Percentiles rank a stretch among this genome's conserved stretches.
Evolutionary conservation across 805 yeast species (phyloP).

Genomic region (Starmera quercuum): DNA sequence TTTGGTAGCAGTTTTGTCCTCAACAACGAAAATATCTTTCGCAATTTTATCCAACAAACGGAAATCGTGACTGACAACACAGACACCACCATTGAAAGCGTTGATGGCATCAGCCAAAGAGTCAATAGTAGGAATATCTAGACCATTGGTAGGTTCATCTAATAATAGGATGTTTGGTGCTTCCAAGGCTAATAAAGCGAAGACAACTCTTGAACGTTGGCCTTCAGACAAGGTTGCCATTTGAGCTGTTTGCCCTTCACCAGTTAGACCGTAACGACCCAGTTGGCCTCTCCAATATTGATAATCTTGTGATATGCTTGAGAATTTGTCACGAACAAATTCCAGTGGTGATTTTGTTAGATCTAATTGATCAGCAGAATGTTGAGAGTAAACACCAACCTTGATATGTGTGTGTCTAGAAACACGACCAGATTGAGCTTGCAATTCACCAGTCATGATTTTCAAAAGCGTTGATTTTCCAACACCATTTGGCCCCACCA

Average conservation of each 20-base stretch:
- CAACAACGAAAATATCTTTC: slow-evolving; percentile 94
- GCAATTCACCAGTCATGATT: slow-evolving; percentile 91
- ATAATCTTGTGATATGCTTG: slow-evolving; percentile 89
- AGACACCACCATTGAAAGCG: slow-evolving; percentile 95
- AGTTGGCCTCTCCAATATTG: slow-evolving; percentile 98
- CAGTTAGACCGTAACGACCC: slow-evolving; percentile 97
- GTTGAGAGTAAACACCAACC: slow-evolving; percentile 98
- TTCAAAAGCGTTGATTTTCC: slow-evolving; percentile 96
- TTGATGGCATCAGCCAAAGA: slow-evolving; percentile 95
- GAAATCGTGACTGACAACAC: slow-evolving; percentile 98
- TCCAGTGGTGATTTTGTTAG: slow-evolving; percentile 92
- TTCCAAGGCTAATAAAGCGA: slow-evolving; percentile 92
- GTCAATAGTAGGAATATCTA: slow-evolving; percentile 97
- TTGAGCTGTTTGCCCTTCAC: slow-evolving; percentile 97
- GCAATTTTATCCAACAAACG: slow-evolving; percentile 95
- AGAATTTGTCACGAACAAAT: slow-evolving; percentile 91
- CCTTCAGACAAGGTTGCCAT: slow-evolving; percentile 99
- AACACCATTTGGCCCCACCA: slow-evolving; percentile 98
- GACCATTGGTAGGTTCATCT: slow-evolving; percentile 99
- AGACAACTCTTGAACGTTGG: slow-evolving; percentile 98
- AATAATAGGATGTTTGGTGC: slow-evolving; percentile 88
- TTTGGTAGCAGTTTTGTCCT: slow-evolving; percentile 89
- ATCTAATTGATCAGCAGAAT: slow-evolving; percentile 96
- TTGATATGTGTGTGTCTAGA: slow-evolving; percentile 96
- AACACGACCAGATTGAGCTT: slow-evolving; percentile 89